These are phyloP conservation scores for Escallonia rubra DNA, from an alignment of 129 eudicot species.

Conservation along the genomic window DNA sequence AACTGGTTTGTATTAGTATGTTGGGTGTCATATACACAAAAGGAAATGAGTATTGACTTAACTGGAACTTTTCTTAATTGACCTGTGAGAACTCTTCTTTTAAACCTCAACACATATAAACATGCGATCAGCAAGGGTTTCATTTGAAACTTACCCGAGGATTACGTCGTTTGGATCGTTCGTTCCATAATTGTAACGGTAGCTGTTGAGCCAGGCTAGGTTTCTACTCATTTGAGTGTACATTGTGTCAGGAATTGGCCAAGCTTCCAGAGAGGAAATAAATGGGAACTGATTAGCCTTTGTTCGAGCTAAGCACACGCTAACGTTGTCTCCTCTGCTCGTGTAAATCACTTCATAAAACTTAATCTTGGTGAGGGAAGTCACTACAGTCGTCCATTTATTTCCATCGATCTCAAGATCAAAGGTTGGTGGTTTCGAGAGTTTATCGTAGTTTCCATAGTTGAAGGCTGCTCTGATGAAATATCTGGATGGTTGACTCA, in stretches of 20 bases:
- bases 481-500: not conserved
- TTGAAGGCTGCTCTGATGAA: constrained; percentile 24
- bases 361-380: not conserved
- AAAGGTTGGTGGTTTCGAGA: constrained; percentile 27
- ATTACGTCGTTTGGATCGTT: not conserved
- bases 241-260: constrained; percentile 8
- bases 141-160: constrained; percentile 1
- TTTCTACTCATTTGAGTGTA: constrained; percentile 9
- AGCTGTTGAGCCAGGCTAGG: constrained; percentile 19
- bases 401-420: constrained; percentile 39
- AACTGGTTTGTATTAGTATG: no score
- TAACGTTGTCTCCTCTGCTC: not conserved
- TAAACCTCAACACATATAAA: not conserved
- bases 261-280: constrained; percentile 10
- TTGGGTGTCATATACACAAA: no score
- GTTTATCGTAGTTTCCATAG: constrained; percentile 33
- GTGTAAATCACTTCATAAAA: constrained; percentile 2
- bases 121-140: not conserved
- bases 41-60: no score
- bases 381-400: constrained; percentile 19
- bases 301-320: constrained; percentile 16
- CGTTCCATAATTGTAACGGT: constrained; percentile 18
- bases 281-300: constrained; percentile 8
- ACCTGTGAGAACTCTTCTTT: no score
- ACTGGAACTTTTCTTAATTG: no score